Evolutionary conservation across 345 rosid species (phyloP).

Genomic region (Populus davidiana): DNA sequence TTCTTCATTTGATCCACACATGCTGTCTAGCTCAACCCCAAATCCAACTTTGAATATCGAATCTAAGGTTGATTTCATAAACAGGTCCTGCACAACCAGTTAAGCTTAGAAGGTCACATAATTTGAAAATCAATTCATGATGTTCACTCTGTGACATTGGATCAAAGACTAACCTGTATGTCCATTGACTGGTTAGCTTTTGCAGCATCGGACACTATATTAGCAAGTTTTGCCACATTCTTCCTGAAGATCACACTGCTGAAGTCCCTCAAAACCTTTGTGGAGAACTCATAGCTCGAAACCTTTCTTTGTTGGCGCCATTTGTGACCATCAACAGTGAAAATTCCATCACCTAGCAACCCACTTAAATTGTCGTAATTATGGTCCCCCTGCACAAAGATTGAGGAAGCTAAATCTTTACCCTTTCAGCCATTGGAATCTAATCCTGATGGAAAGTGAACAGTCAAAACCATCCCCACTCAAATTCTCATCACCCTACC

Average conservation of each 20-base stretch:
- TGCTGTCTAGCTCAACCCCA: conserved; percentile 35
- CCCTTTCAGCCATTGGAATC: neutral
- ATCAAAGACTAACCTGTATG: conserved; percentile 29
- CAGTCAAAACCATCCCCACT: neutral
- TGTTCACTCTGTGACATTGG: no score
- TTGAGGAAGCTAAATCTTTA: neutral
- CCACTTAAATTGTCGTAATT: conserved; percentile 16
- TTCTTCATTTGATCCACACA: conserved; percentile 30
- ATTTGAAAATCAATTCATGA: no score
- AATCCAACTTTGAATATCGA: conserved; percentile 44
- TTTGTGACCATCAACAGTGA: conserved; percentile 41
- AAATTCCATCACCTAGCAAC: conserved; percentile 42
- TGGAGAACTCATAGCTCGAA: conserved; percentile 45
- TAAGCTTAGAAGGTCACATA: no score
- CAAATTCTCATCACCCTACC: neutral
- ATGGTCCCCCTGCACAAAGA: conserved; percentile 17
- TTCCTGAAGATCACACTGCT: conserved; percentile 31
- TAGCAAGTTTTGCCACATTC: conserved; percentile 33
- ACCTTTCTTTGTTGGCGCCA: conserved; percentile 44
- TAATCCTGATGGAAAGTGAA: no score
- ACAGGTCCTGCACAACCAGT: conserved; percentile 30
- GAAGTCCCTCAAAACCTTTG: conserved; percentile 36
- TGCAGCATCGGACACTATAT: conserved; percentile 30
- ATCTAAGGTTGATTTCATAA: conserved; percentile 41
- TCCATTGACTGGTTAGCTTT: conserved; percentile 21